phyloP scores from a whole-genome alignment of 306 rosid genomes.

The Elaeagnus macrophylla region DNA sequence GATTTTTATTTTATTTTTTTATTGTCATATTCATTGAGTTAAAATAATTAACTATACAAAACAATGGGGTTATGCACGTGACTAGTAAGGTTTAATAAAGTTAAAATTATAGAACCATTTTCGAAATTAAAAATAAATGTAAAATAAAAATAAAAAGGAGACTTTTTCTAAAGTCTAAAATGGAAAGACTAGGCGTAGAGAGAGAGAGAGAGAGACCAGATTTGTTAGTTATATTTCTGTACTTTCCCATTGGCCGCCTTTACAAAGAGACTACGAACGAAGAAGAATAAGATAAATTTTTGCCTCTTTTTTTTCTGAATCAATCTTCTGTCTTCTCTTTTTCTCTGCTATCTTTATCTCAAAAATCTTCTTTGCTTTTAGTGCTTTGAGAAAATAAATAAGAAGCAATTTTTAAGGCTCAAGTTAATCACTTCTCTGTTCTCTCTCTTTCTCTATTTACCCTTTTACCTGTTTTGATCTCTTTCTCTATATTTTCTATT shows the following conservation, averaged over 20 bases:
- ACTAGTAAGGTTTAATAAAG: too few species aligned
- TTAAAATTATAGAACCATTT: too few species aligned
- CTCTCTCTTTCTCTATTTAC: constrained; percentile 12
- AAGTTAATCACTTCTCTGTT: constrained; percentile 12
- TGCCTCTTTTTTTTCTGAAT: not conserved
- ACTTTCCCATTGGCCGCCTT: constrained; percentile 20
- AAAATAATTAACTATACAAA: too few species aligned
- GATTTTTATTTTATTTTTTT: too few species aligned
- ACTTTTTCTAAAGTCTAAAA: not conserved
- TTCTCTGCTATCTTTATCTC: not conserved
- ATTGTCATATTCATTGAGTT: too few species aligned
- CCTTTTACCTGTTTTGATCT: constrained; percentile 5
- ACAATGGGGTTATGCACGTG: too few species aligned
- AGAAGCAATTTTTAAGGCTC: constrained; percentile 5
- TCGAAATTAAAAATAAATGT: too few species aligned
- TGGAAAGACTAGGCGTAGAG: not conserved
- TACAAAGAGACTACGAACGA: not conserved
- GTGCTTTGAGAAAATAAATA: constrained; percentile 19
- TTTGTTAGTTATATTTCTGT: constrained; percentile 14
- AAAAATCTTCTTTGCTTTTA: constrained; percentile 42
- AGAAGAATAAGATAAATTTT: constrained; percentile 6
- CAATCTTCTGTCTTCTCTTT: not conserved
- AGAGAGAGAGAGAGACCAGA: not conserved
- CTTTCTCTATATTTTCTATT: constrained; percentile 5
- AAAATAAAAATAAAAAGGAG: too few species aligned